Evolutionary conservation across 2,329 filamentous ascomycete genomes (phyloP).

Genomic region (Nemania abortiva): DNA sequence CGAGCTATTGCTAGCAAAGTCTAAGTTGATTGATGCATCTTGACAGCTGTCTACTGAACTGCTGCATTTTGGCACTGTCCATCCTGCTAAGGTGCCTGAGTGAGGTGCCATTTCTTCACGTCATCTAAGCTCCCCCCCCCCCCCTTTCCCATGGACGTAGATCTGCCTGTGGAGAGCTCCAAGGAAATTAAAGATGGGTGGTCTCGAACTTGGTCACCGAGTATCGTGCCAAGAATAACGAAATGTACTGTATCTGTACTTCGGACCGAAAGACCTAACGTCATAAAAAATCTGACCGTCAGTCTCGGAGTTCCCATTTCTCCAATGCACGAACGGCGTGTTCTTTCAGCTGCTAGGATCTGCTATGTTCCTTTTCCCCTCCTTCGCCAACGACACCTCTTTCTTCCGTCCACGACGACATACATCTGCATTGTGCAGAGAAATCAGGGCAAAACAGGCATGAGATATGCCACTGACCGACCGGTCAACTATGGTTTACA

Average conservation of each 20-base stretch:
- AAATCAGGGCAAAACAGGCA: constrained; percentile 2
- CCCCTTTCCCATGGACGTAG: background rate
- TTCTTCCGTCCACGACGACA: constrained; percentile 5
- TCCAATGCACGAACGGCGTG: constrained; percentile 28
- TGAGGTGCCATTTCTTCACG: constrained; percentile 22
- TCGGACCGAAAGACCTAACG: constrained; percentile 34
- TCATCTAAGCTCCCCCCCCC: constrained; percentile 3
- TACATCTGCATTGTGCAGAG: constrained; percentile 15
- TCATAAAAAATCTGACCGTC: constrained; percentile 19
- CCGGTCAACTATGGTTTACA: constrained; percentile 6
- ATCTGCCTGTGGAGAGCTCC: constrained; percentile 14
- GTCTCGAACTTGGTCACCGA: constrained; percentile 22
- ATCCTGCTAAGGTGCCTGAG: constrained; percentile 2
- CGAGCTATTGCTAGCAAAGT: constrained; percentile 22
- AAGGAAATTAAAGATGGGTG: constrained; percentile 11
- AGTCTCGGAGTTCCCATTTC: constrained; percentile 27
- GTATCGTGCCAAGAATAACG: constrained; percentile 33
- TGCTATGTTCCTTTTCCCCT: constrained; percentile 3
- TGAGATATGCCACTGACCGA: constrained; percentile 15
- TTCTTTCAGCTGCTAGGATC: constrained; percentile 32
- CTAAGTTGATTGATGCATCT: constrained; percentile 20
- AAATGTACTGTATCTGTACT: constrained; percentile 19
- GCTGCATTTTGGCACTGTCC: background rate
- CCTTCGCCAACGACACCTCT: constrained; percentile 8
- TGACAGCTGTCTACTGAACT: background rate